Percentiles rank a stretch among this genome's conserved stretches.
Evolutionary conservation across 176 grass and related monocot genomes (phyloP).

Genomic region (Juncus inflexus): DNA sequence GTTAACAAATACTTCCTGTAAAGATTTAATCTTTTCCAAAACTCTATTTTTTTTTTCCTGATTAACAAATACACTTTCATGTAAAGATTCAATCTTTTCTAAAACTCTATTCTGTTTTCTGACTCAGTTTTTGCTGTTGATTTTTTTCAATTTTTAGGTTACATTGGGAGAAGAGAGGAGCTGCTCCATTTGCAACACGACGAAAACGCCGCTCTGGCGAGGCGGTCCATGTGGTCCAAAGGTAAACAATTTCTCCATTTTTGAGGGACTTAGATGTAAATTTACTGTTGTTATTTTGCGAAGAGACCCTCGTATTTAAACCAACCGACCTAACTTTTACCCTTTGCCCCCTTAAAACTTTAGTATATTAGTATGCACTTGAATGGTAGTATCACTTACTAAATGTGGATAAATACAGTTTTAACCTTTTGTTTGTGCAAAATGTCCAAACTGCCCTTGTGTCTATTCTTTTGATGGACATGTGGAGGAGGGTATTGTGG

Average conservation of each 20-base stretch:
- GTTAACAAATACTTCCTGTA: no score
- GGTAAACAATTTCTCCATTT: constrained; percentile 32
- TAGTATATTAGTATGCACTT: no score
- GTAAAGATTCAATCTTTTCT: neutral
- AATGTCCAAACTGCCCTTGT: no score
- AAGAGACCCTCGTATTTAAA: neutral
- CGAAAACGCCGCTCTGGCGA: constrained; percentile 77
- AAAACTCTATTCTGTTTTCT: neutral
- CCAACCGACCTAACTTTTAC: no score
- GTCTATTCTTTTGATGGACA: no score
- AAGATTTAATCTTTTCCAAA: neutral
- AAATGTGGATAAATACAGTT: no score
- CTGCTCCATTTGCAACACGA: constrained; percentile 77
- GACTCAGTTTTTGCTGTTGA: neutral
- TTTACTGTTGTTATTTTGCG: neutral
- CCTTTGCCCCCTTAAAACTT: no score
- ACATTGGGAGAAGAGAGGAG: constrained; percentile 35
- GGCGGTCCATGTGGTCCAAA: constrained; percentile 68
- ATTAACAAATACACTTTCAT: neutral
- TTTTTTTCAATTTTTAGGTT: constrained; percentile 9
- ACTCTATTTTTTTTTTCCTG: no score
- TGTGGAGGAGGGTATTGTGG: no score
- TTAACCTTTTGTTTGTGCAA: no score
- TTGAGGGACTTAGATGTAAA: neutral
- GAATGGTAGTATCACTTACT: no score